phyloP scores from a whole-genome alignment of 352 stramenopile genomes.

The Phytophthora foliorum region DNA sequence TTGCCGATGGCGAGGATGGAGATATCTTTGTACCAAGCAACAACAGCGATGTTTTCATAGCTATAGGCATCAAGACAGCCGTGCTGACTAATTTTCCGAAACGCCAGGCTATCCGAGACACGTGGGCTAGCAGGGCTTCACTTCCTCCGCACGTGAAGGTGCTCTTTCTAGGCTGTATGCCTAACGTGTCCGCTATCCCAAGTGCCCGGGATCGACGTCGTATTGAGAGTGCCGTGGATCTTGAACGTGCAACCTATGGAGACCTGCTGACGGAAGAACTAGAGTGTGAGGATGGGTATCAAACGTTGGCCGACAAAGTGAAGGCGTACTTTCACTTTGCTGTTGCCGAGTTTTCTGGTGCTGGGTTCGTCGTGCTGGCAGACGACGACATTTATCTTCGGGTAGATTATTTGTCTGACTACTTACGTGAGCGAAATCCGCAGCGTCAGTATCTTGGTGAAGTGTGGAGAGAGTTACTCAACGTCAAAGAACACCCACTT shows the following conservation, averaged over 20 bases:
- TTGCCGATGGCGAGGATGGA: background rate
- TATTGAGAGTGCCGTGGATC: constrained; percentile 8
- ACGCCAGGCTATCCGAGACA: constrained; percentile 49
- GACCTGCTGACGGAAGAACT: constrained; percentile 61
- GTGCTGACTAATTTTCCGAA: constrained; percentile 35
- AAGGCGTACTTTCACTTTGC: constrained; percentile 58
- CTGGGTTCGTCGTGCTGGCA: constrained; percentile 55
- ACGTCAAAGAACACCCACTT: constrained; percentile 3
- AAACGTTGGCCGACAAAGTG: constrained; percentile 52
- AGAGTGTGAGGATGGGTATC: constrained; percentile 58
- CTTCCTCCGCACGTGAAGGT: constrained; percentile 22
- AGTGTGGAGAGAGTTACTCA: constrained; percentile 31
- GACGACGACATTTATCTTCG: constrained; percentile 76
- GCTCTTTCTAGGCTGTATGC: constrained; percentile 41
- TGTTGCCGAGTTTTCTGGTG: background rate
- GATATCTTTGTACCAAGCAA: background rate
- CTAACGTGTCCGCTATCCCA: background rate
- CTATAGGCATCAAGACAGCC: constrained; percentile 51
- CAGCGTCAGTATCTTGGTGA: constrained; percentile 47
- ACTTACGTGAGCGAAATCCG: background rate
- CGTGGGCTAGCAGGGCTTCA: constrained; percentile 33
- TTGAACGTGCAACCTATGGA: constrained; percentile 15
- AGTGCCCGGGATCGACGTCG: background rate
- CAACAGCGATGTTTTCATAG: constrained; percentile 18
- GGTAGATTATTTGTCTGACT: constrained; percentile 18